These are phyloP conservation scores for Microcyclospora tardicrescens DNA, from an alignment of 2,329 filamentous ascomycete species.

Conservation along the genomic window DNA sequence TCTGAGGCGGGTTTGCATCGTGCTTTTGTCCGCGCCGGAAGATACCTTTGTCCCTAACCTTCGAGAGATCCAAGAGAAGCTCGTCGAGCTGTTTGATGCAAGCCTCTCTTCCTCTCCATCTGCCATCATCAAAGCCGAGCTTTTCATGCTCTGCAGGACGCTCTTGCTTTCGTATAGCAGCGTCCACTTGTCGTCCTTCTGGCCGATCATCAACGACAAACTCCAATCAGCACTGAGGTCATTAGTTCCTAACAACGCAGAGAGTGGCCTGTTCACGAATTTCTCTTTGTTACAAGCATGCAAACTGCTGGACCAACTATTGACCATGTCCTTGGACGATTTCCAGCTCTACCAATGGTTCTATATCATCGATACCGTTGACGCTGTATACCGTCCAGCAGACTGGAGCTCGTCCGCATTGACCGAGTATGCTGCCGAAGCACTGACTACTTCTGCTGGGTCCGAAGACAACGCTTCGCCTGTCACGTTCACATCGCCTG, in stretches of 20 bases:
- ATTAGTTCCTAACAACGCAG: constrained; percentile 54
- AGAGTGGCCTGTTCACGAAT: constrained; percentile 62
- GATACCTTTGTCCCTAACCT: constrained; percentile 75
- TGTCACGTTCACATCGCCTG: not conserved
- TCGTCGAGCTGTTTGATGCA: constrained; percentile 74
- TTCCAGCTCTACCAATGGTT: constrained; percentile 98
- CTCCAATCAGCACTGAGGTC: constrained; percentile 68
- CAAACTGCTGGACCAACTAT: constrained; percentile 81
- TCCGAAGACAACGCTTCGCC: constrained; percentile 19
- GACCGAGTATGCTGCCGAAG: constrained; percentile 72
- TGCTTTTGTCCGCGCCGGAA: constrained; percentile 62
- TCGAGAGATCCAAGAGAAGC: constrained; percentile 59
- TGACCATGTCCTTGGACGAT: constrained; percentile 79
- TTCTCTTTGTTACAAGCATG: constrained; percentile 74
- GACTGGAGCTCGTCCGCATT: constrained; percentile 59
- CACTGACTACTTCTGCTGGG: constrained; percentile 39
- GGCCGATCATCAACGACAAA: constrained; percentile 82
- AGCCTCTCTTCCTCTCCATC: constrained; percentile 84
- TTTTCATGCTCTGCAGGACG: constrained; percentile 77
- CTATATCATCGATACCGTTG: constrained; percentile 92
- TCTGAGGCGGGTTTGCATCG: constrained; percentile 64
- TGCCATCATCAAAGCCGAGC: constrained; percentile 73
- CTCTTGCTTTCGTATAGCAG: constrained; percentile 67
- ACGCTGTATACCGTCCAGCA: constrained; percentile 75
- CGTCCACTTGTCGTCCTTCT: constrained; percentile 69